Evolutionary conservation across 2,329 filamentous ascomycete species (phyloP), one percentile per base, ranked within the genome.

Genomic region (Stagonosporopsis vannaccii): DNA sequence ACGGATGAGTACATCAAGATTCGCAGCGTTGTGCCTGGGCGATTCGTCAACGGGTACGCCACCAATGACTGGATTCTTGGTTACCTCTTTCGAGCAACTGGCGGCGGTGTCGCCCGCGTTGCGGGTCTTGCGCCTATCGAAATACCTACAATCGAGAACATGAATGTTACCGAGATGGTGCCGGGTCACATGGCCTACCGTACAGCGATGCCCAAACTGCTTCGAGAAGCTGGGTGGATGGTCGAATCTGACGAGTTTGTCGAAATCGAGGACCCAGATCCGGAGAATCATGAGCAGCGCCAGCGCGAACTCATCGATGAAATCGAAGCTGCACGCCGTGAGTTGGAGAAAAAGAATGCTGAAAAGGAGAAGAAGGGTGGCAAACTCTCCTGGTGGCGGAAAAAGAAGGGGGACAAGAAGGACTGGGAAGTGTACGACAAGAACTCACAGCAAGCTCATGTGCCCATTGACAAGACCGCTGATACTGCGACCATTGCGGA

Each of bases 131-230:
- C 87, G 1, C 82, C 89, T 1, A 84, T 98, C 2, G 85, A 94
- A 40, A 85, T 96, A n/a, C 87, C 89, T 0, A 91, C 89, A 15
- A 78, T 98, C 15, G 95, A 98, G 73, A 98, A 97, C 69, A 82
- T 96, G 61, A 87, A 98, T 71, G 90, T 96, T 36, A 96, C 93
- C 1, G 87, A 92, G 52, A 80, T 90, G 42, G 94, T 98, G 15
- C 86, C 88, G 25, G 94, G 95, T 1, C 95, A 99, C 73, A 98
- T 98, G 94, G 91, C 95, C 48, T 99, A 99, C 78, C 91, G 95
- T 75, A 86, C 87, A 23, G 91, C 92, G 33, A 98, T 99, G 89
- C 95, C 95, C 15, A 86, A 86, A 54, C 82, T 99, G 17, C 82
- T 99, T 47, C 87, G 91, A 60, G 89, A 94, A 72, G 91, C 93